These are phyloP conservation scores for Dryas drummondii DNA, from an alignment of 306 rosid species.

Conservation along the genomic window DNA sequence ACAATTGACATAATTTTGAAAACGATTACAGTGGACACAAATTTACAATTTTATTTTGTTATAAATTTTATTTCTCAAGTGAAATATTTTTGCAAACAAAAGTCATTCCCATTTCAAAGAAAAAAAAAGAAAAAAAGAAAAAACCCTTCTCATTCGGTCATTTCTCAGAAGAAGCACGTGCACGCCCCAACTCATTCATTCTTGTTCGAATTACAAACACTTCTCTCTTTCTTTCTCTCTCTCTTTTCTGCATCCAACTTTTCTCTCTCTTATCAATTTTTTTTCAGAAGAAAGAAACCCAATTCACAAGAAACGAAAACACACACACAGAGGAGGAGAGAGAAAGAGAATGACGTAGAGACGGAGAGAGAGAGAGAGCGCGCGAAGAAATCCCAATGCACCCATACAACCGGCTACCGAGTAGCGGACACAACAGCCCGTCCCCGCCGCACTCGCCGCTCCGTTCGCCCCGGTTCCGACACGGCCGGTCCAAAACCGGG, in stretches of 20 bases:
- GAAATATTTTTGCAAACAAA: no score
- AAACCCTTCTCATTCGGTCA: neutral
- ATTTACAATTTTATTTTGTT: no score
- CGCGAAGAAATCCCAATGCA: conserved; percentile 55
- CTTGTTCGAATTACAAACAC: neutral
- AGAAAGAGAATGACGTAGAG: conserved; percentile 9
- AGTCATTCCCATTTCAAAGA: neutral
- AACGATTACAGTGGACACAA: no score
- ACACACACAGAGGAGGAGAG: neutral
- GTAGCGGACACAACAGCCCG: conserved; percentile 89
- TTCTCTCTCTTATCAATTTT: neutral
- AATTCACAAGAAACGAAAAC: neutral
- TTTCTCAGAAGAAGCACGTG: neutral
- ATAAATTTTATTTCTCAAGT: no score
- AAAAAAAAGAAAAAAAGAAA: neutral
- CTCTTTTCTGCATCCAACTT: neutral
- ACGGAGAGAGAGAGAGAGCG: conserved; percentile 22
- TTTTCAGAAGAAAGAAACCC: conserved; percentile 5
- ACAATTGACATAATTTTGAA: neutral
- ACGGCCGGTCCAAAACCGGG: conserved; percentile 55
- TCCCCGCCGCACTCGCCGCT: conserved; percentile 87
- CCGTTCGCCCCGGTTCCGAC: conserved; percentile 82
- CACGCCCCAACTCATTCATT: neutral
- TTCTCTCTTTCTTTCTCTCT: neutral
- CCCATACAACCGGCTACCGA: conserved; percentile 82